These are phyloP conservation scores for Lentinula guzmanii DNA, from an alignment of 768 basidiomycete species.

Conservation along the genomic window DNA sequence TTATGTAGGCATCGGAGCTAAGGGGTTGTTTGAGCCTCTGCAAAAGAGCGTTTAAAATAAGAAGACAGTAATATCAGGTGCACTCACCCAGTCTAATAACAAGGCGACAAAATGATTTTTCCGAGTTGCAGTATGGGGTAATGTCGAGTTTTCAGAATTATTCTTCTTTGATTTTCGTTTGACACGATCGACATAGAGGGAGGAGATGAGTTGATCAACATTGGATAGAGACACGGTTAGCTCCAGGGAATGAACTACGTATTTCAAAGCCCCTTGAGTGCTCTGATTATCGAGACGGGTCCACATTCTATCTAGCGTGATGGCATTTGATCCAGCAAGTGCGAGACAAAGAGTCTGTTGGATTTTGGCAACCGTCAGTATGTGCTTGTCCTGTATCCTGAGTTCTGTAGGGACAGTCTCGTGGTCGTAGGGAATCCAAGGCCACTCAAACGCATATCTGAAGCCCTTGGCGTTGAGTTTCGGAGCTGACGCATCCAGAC, in stretches of 20 bases:
- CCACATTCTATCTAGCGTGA: neutral
- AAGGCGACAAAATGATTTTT: neutral
- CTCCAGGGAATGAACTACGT: neutral
- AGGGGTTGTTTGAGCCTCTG: neutral
- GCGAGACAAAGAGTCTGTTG: no score
- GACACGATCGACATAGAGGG: neutral
- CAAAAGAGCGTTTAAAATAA: neutral
- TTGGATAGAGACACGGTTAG: neutral
- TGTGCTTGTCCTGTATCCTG: no score
- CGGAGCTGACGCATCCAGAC: neutral
- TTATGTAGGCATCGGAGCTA: neutral
- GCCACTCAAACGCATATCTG: no score
- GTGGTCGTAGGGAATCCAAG: no score
- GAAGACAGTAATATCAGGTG: neutral
- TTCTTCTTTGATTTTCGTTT: neutral
- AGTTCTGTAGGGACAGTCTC: no score
- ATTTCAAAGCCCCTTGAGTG: neutral
- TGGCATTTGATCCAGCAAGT: neutral
- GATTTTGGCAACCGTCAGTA: no score
- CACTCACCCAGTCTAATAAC: neutral
- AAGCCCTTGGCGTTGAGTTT: no score
- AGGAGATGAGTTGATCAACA: neutral
- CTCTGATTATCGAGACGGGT: neutral
- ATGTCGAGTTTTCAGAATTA: no score
- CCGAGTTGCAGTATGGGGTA: no score